These are phyloP conservation scores for Boletus tylopilopsis DNA, from an alignment of 768 basidiomycete genomes.

Conservation along the genomic window DNA sequence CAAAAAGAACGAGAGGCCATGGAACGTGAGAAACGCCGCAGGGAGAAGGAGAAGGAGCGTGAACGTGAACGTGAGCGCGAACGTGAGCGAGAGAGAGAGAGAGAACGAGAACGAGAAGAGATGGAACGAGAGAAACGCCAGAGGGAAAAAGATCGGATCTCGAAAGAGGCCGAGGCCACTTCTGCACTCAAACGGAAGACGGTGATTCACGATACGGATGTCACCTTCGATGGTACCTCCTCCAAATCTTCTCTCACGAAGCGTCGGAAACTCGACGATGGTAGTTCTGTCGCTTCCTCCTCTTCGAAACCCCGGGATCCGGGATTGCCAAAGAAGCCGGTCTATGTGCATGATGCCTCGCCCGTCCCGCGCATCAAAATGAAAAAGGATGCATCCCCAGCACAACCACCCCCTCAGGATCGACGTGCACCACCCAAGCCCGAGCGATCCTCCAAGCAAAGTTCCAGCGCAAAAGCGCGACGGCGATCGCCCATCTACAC, in stretches of 20 bases:
- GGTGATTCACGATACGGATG: slow-evolving; percentile 28
- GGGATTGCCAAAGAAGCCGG: slow-evolving; percentile 38
- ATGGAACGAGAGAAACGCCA: slow-evolving; percentile 17
- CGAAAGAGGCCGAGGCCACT: slow-evolving; percentile 20
- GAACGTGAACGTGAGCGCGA: no score
- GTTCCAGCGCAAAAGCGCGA: slow-evolving; percentile 34
- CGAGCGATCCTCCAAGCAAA: slow-evolving; percentile 20
- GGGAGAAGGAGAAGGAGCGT: no score
- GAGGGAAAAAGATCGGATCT: slow-evolving; percentile 23
- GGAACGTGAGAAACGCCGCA: no score
- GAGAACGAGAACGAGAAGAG: no score
- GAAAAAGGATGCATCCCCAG: slow-evolving; percentile 36
- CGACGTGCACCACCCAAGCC: slow-evolving; percentile 11
- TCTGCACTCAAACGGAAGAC: slow-evolving; percentile 41
- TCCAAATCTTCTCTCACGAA: slow-evolving; percentile 29
- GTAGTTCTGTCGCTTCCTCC: slow-evolving; percentile 14
- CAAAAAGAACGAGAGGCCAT: no score
- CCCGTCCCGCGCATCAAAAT: slow-evolving; percentile 29
- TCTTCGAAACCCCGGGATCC: slow-evolving; percentile 22
- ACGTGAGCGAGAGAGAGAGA: no score
- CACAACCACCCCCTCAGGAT: slow-evolving; percentile 14
- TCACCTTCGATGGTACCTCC: slow-evolving; percentile 23
- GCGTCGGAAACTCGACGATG: slow-evolving; percentile 41
- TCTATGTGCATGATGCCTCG: slow-evolving; percentile 23
- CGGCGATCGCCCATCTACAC: slow-evolving; percentile 63